Percentiles rank a stretch among this genome's conserved stretches.
phyloP scores from a whole-genome alignment of 768 basidiomycete genomes.

The Candolleomyces aberdarensis region DNA sequence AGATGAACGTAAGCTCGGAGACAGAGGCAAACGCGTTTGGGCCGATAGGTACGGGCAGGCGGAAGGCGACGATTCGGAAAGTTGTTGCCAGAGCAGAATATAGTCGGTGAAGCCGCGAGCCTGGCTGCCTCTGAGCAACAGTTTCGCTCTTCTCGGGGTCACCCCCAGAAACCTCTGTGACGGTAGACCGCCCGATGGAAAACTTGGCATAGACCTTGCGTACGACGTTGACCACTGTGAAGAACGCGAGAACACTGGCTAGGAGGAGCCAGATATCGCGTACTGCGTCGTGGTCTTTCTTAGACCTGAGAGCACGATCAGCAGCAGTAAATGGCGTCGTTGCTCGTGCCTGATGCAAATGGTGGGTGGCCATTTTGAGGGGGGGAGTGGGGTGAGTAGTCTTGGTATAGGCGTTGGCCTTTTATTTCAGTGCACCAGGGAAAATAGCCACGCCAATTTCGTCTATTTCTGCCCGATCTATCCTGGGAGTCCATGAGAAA shows the following conservation, averaged over 20 bases:
- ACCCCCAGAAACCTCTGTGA: not conserved
- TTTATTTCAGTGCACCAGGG: constrained; percentile 23
- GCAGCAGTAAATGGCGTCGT: constrained; percentile 22
- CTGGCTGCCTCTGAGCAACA: not conserved
- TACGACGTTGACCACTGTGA: constrained; percentile 30
- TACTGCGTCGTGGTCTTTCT: constrained; percentile 33
- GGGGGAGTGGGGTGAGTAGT: not conserved
- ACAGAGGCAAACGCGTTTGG: constrained; percentile 31
- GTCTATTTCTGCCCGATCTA: constrained; percentile 5
- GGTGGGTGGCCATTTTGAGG: not conserved
- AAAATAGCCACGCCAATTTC: constrained; percentile 20
- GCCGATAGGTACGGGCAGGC: constrained; percentile 45
- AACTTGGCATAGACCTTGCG: constrained; percentile 14
- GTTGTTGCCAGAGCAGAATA: constrained; percentile 38
- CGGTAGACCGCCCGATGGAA: constrained; percentile 1
- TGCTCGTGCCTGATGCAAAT: not conserved
- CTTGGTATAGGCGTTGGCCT: not conserved
- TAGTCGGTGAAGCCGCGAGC: constrained; percentile 16
- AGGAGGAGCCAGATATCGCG: constrained; percentile 40
- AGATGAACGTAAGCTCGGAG: constrained; percentile 44
- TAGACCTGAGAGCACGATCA: constrained; percentile 30
- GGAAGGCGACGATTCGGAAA: constrained; percentile 50
- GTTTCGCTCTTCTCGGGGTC: constrained; percentile 17
- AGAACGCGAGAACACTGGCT: constrained; percentile 31
- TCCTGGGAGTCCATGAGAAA: constrained; percentile 12